Percentiles rank a stretch among this genome's conserved stretches.
Conservation (phyloP, 192 early-diverging fungal genomes). For the Thoreauomyces humboldtii region DNA sequence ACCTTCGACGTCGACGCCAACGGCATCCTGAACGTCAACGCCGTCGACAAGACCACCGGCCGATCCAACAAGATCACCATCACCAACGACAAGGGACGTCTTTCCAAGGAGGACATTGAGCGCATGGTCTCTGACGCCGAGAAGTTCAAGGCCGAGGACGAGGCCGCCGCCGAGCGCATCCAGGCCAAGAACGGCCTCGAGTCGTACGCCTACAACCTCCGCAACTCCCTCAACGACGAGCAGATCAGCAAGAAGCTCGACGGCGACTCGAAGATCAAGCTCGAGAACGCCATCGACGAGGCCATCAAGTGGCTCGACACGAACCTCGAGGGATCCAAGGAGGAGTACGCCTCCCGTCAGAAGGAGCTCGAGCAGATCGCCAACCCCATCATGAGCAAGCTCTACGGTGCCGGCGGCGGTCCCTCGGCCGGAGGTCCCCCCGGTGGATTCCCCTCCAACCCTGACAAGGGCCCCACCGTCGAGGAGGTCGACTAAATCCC, state of each 20-base stretch:
- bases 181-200: conserved; percentile 92
- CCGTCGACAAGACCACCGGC: conserved; percentile 92
- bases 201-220: conserved; percentile 96
- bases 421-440: conserved; percentile 52
- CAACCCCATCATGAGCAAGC: conserved; percentile 96
- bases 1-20: conserved; percentile 96
- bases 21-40: conserved; percentile 93
- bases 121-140: conserved; percentile 93
- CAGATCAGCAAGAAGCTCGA: conserved; percentile 80
- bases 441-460: conserved; percentile 73
- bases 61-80: conserved; percentile 97
- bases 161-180: conserved; percentile 86
- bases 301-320: conserved; percentile 93
- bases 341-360: conserved; percentile 93
- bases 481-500: conserved; percentile 63
- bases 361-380: conserved; percentile 92
- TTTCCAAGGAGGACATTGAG: conserved; percentile 98
- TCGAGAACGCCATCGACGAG: conserved; percentile 80
- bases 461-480: conserved; percentile 54
- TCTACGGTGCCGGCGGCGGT: conserved; percentile 82
- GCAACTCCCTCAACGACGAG: conserved; percentile 84
- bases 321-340: conserved; percentile 93
- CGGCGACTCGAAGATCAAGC: conserved; percentile 85
- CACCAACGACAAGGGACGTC: conserved; percentile 98
- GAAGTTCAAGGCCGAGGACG: conserved; percentile 97